These are phyloP conservation scores for Staphylotrichum tortipilum DNA, from an alignment of 495 filamentous ascomycete species.

Conservation along the genomic window DNA sequence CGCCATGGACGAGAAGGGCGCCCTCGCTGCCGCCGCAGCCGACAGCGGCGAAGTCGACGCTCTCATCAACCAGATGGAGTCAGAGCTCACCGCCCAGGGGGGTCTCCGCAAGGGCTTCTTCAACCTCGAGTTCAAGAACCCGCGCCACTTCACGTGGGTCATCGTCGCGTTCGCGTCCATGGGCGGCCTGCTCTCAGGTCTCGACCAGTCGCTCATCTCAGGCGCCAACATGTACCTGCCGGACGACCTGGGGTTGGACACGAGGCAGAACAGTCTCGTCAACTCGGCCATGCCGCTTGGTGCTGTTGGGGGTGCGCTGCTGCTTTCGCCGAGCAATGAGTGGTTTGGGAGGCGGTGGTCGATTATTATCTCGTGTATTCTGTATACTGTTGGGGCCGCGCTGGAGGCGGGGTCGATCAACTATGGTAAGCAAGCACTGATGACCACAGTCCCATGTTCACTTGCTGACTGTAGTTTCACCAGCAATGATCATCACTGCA, in stretches of 20 bases:
- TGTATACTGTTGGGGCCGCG: not conserved
- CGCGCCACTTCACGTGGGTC: not conserved
- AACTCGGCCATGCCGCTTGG: constrained; percentile 6
- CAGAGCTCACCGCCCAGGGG: not conserved
- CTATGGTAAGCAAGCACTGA: not conserved
- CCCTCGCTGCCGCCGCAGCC: not conserved
- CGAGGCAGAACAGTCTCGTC: constrained; percentile 5
- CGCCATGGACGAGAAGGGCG: not conserved
- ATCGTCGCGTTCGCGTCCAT: constrained; percentile 3
- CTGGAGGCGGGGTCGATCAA: not conserved
- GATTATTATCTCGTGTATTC: constrained; percentile 1
- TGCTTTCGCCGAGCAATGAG: not conserved
- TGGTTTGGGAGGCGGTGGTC: constrained; percentile 1
- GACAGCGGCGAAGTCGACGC: not conserved
- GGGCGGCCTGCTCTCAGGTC: not conserved
- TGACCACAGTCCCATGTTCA: too few relatives aligned
- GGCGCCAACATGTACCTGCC: constrained; percentile 3
- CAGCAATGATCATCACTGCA: not conserved
- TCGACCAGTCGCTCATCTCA: constrained; percentile 4
- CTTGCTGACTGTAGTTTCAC: not conserved
- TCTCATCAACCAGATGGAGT: not conserved
- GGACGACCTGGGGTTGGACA: not conserved
- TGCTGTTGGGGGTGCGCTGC: not conserved
- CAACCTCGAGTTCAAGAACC: not conserved
- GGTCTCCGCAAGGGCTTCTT: not conserved